A percentile compares a stretch with the other conserved stretches of the same genome.
These are phyloP conservation scores for Coemansia erecta DNA, from an alignment of 192 early-diverging fungal genomes.

Conservation along the genomic window DNA sequence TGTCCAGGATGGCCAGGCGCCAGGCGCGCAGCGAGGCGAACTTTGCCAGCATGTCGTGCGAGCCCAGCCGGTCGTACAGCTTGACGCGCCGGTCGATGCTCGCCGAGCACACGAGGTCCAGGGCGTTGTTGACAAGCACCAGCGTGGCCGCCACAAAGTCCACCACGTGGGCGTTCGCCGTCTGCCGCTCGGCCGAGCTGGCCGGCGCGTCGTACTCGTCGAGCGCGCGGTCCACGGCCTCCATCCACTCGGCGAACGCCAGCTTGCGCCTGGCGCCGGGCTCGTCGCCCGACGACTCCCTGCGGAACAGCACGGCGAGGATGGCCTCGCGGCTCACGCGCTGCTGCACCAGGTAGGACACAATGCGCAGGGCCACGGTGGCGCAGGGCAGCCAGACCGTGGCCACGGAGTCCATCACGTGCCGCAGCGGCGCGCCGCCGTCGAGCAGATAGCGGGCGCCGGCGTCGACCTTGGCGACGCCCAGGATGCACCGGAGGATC, in stretches of 20 bases:
- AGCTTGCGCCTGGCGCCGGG: slow-evolving; percentile 13
- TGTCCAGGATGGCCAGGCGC: slow-evolving; percentile 20
- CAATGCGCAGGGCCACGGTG: slow-evolving; percentile 31
- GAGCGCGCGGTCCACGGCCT: slow-evolving; percentile 27
- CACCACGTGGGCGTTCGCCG: slow-evolving; percentile 15
- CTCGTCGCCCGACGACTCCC: slow-evolving; percentile 13
- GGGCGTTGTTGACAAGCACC: slow-evolving; percentile 18
- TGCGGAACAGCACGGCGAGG: slow-evolving; percentile 30
- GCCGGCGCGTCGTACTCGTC: slow-evolving; percentile 14
- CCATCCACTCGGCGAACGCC: slow-evolving; percentile 50
- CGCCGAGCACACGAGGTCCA: slow-evolving; percentile 18
- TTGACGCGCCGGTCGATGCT: slow-evolving; percentile 30
- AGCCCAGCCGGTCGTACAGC: slow-evolving; percentile 34
- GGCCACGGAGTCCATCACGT: slow-evolving; percentile 36
- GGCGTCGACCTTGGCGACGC: slow-evolving; percentile 24
- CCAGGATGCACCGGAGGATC: slow-evolving; percentile 41
- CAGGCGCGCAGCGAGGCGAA: slow-evolving; percentile 20
- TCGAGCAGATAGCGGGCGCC: slow-evolving; percentile 23
- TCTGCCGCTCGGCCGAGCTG: not conserved
- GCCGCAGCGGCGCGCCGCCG: slow-evolving; percentile 16
- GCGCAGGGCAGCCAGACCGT: slow-evolving; percentile 40
- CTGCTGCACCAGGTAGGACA: slow-evolving; percentile 28
- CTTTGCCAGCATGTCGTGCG: slow-evolving; percentile 37
- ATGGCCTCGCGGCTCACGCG: slow-evolving; percentile 11
- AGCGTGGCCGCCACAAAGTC: slow-evolving; percentile 33